Evolutionary conservation across 768 basidiomycete genomes (phyloP).

Genomic region (Phlebiopsis gigantea): DNA sequence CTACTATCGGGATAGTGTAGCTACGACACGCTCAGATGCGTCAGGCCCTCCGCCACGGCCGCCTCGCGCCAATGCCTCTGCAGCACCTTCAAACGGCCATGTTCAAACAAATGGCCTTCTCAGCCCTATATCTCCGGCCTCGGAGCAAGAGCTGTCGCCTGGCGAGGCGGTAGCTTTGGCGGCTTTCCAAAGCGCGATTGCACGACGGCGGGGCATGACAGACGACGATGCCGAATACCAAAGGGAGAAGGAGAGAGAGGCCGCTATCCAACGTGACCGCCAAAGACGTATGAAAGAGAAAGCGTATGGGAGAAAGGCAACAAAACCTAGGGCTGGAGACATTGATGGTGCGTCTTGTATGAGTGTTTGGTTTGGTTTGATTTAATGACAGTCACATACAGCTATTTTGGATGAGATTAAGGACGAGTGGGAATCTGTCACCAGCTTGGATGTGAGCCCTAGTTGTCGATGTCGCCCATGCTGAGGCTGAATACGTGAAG

Average conservation of each 20-base stretch:
- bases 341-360: constrained; percentile 64
- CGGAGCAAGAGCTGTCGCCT: constrained; percentile 22
- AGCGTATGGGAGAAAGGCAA: constrained; percentile 50
- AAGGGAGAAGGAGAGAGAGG: constrained; percentile 52
- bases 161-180: constrained; percentile 48
- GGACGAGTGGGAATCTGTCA: constrained; percentile 87
- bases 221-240: constrained; percentile 55
- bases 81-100: constrained; percentile 7
- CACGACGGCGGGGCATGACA: constrained; percentile 45
- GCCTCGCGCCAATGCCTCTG: constrained; percentile 23
- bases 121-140: constrained; percentile 12
- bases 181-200: constrained; percentile 64
- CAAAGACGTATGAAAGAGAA: constrained; percentile 69
- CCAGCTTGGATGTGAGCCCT: constrained; percentile 67
- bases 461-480: constrained; percentile 1
- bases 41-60: constrained; percentile 26
- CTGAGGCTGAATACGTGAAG: constrained; percentile 32
- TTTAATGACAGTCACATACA: constrained; percentile 23
- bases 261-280: constrained; percentile 57
- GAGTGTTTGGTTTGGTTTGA: background rate
- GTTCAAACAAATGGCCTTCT: constrained; percentile 4
- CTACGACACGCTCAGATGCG: constrained; percentile 42
- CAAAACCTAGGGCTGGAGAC: constrained; percentile 63
- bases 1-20: constrained; percentile 39
- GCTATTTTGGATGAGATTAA: constrained; percentile 82